Evolutionary conservation across 805 yeast genomes (phyloP), one percentile per base, ranked within the genome.

Genomic region (Clavispora phyllophila): DNA sequence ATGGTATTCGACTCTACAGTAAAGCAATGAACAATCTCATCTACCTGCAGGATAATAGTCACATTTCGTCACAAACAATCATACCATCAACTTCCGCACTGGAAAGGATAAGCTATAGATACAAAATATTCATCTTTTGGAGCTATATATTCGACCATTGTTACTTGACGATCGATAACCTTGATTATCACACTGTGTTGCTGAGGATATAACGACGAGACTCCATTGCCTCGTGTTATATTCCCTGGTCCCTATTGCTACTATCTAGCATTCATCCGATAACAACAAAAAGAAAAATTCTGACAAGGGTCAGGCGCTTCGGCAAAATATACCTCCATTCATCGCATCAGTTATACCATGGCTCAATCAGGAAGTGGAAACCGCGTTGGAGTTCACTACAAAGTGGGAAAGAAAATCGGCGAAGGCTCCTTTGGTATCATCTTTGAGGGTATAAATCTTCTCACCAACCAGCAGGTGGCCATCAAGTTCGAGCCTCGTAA

Each of bases 371-470:
- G 70, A 43, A 64, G 71, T 44, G 73, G 80, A 33, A 80, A 79
- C 62, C 79, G 84, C 32, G 96, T 93, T 36, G 99, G 99, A 19
- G 81, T 91, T 47, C 99, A 93, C 71, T 93, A 90, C 68, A 85
- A 89, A 55, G 93, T 93, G 44, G 99, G 98, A 45, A 91, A 90
- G 65, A 93, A 93, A 69, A 90, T 93, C 48, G 99, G 99, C 44
- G 98, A 93, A 67, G 99, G 99, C 35, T 91, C 98, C 4, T 93
- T 93, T 64, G 99, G 99, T 43, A 96, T 93, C 41, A 84, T 93
- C 46, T 93, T 93, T 62, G 98, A 93, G 69, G 99, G 99, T 49
- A 79, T 87, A 34, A 91, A 93, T 62, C 75, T 93, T 60, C 80
- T 93, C 55, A 91, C 89, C 69, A 90, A 90, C 51, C 84, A 83